Evolutionary conservation across 768 basidiomycete species (phyloP), one percentile per base, ranked within the genome.

Genomic region (Collybiopsis luxurians): DNA sequence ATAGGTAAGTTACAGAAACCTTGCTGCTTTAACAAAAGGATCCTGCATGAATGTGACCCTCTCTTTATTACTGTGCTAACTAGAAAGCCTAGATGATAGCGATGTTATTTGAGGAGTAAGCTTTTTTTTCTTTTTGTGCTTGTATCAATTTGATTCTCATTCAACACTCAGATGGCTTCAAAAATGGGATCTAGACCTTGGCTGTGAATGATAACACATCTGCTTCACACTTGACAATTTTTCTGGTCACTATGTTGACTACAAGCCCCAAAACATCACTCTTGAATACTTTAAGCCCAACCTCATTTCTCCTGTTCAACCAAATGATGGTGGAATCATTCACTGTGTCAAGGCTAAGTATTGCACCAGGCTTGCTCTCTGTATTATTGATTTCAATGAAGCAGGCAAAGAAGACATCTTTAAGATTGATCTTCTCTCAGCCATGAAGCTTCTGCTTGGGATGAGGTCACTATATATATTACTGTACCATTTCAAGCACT

Each of bases 231-330:
- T 62, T 3, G 66, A 69, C 54, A 67, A 68, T 48, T 71, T 71
- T 53, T 52, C 57, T 1, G 66, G 59, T 1, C 68, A 69, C 52
- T 24, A 40, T 21, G 50, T 64, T 31, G 48, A 30, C 26, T 62
- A 65, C 30, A 26, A 59, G 5, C 67, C 63, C 2, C 61, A 53
- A 7, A 67, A 66, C 46, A 59, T 68, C 53, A 49, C 45, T 19
- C 15, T 70, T 19, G 58, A 60, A 47, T 57, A 56, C 31, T 66
- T 70, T 30, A 38, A 49, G 26, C 61, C 68, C 12, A 71, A 69
- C 53, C 48, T 71, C 19, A 72, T 65, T 3, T 55, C 67, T 2
- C 64, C 58, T 48, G 53, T 72, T 40, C 69, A 72, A 55, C 67
- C 66, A 12, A 54, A 56, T 40, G 66, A 71, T 49, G 57, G 59